Base-by-base conservation (phyloP, 352 stramenopile species). In the Pythium phragmitis region DNA sequence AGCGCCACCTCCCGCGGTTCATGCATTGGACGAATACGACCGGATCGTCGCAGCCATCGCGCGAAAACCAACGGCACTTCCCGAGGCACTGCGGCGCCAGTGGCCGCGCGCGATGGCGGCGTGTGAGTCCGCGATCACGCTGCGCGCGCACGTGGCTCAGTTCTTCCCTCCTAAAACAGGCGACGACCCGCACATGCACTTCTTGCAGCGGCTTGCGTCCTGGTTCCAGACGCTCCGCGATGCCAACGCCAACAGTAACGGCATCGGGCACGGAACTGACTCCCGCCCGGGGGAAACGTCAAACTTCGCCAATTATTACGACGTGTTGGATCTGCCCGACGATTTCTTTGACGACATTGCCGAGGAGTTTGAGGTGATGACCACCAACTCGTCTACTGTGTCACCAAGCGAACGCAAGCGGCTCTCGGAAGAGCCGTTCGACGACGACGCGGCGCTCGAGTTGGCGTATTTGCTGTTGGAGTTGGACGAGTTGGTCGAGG, bases 281-380 rank as follows among this genome's bases (percentile, higher is more conserved):
- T 7, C 4, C 1, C 19, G 17, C 1, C 36, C 39, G 4, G 23
- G 19, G 21, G 37, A 60, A 30, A 21, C 12, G 39, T 19, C 50
- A 14, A 39, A 50, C 17, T 60, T 51, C 19, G 14, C 53, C 53
- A 60, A 60, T 37, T 60, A 62, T 17, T 62, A 62, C 55, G 43
- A 62, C 17, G 55, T 62, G 30, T 16, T 62, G 17, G 36, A 23
- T 14, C 30, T 62, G 55, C 55, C 55, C 7, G 42, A 53, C 55
- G 43, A 52, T 28, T 42, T 52, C 28, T 61, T 51, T 42, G 41
- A 39, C 11, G 53, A 60, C 7, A 12, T 39, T 39, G 34, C 34
- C 34, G 34, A 39, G 34, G 53, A 48, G 41, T 46, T 46, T 16
- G 41, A 46, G 41, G 6, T 9, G 1, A 7, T 9, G 13, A 21